Conservation (phyloP, 305 asterid genomes). For the Striga hermonthica region DNA sequence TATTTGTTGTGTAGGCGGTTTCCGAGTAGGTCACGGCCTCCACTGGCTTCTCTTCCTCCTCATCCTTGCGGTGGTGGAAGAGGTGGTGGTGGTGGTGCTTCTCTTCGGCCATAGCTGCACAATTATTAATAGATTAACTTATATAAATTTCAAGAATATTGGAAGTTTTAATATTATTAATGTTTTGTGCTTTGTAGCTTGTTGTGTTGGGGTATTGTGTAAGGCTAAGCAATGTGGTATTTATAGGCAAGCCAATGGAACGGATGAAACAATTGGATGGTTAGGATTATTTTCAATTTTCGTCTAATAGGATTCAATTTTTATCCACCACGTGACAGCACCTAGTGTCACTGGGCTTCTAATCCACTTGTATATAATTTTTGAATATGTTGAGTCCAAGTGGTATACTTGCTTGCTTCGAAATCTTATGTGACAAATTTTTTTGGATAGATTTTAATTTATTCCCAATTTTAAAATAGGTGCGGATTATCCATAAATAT, state of each 20-base stretch:
- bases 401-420: too few species aligned
- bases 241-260: not conserved
- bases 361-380: too few species aligned
- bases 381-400: too few species aligned
- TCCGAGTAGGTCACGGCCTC: slow-evolving; percentile 41
- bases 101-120: slow-evolving; percentile 45
- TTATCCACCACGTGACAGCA: too few species aligned
- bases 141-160: not conserved
- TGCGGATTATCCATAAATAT: too few species aligned
- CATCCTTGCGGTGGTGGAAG: slow-evolving; percentile 42
- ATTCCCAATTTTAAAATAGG: too few species aligned
- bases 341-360: too few species aligned
- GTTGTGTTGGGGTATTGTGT: not conserved
- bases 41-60: slow-evolving; percentile 37
- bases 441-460: too few species aligned
- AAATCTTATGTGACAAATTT: too few species aligned
- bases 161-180: too few species aligned
- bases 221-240: not conserved
- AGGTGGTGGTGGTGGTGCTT: slow-evolving; percentile 47
- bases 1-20: slow-evolving; percentile 16
- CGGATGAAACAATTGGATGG: slow-evolving; percentile 20
- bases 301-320: too few species aligned
- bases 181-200: not conserved
- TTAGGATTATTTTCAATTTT: slow-evolving; percentile 10
- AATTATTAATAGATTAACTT: not conserved